Percentiles rank a stretch among this genome's conserved stretches.
These are phyloP conservation scores for Metschnikowia hibisci DNA, from an alignment of 805 yeast genomes.

Conservation along the genomic window DNA sequence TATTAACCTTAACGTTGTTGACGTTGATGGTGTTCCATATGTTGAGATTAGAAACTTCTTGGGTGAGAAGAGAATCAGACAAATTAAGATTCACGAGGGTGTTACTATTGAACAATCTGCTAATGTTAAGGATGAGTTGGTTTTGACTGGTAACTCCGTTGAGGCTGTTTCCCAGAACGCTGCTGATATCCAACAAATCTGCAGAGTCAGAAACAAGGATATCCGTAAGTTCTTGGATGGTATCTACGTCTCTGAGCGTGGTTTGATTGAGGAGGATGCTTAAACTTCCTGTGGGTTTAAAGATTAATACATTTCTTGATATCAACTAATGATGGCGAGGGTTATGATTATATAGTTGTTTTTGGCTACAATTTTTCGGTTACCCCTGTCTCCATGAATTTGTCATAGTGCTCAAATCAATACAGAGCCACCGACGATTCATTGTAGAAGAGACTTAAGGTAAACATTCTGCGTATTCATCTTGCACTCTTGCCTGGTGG, in stretches of 20 bases:
- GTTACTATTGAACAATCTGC: slow-evolving; percentile 79
- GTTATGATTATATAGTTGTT: slow-evolving; percentile 21
- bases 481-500: slow-evolving; percentile 1
- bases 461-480: not conserved
- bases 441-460: slow-evolving; percentile 20
- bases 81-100: slow-evolving; percentile 82
- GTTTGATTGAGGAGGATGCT: slow-evolving; percentile 70
- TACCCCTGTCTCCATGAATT: slow-evolving; percentile 27
- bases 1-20: slow-evolving; percentile 91
- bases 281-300: slow-evolving; percentile 7
- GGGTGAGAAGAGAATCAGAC: slow-evolving; percentile 98
- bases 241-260: slow-evolving; percentile 97
- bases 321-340: slow-evolving; percentile 19
- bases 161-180: slow-evolving; percentile 98
- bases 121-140: slow-evolving; percentile 89
- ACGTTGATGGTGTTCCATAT: slow-evolving; percentile 65
- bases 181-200: slow-evolving; percentile 96
- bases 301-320: slow-evolving; percentile 25
- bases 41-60: slow-evolving; percentile 99
- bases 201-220: slow-evolving; percentile 99
- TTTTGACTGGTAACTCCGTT: slow-evolving; percentile 90
- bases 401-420: slow-evolving; percentile 39
- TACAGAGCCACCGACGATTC: slow-evolving; percentile 48
- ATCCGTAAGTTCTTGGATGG: slow-evolving; percentile 99
- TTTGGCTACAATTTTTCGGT: slow-evolving; percentile 9